These are phyloP conservation scores for Periconia sp. DNA, from an alignment of 2,329 filamentous ascomycete species.

Conservation along the genomic window DNA sequence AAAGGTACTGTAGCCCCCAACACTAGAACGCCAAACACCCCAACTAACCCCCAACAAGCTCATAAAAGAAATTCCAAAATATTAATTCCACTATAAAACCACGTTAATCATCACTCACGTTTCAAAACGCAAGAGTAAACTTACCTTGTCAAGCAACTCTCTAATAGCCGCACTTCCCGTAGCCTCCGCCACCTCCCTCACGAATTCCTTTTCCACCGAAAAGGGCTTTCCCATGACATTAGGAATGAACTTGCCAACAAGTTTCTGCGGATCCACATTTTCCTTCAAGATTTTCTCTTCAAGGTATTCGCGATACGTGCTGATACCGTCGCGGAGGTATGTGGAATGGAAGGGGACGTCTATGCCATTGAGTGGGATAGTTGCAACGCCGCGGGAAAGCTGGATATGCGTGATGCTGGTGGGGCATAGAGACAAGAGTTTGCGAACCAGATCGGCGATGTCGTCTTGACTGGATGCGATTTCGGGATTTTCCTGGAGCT, in stretches of 20 bases:
- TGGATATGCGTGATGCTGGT: conserved; percentile 88
- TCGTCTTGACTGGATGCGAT: conserved; percentile 96
- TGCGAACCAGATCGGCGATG: conserved; percentile 80
- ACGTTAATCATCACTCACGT: too few species aligned
- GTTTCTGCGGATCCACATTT: conserved; percentile 93
- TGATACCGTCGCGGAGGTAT: conserved; percentile 95
- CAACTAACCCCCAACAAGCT: too few species aligned
- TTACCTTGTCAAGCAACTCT: too few species aligned
- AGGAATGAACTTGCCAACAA: conserved; percentile 98
- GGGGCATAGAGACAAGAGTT: conserved; percentile 87
- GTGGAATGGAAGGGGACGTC: conserved; percentile 99
- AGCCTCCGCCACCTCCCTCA: conserved; percentile 74
- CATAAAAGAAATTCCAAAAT: too few species aligned
- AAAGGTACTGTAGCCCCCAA: too few species aligned
- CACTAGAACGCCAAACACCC: too few species aligned
- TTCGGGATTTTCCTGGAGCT: conserved; percentile 75
- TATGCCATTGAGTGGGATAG: conserved; percentile 94
- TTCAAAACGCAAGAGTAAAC: too few species aligned
- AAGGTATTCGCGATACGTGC: conserved; percentile 96
- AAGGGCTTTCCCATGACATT: conserved; percentile 98
- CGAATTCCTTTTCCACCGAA: conserved; percentile 96
- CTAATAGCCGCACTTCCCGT: too few species aligned
- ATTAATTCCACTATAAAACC: too few species aligned
- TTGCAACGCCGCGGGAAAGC: conserved; percentile 92
- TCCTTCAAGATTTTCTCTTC: conserved; percentile 99